Evolutionary conservation across 768 basidiomycete genomes (phyloP).

Genomic region (Boletus rubroflammeus): DNA sequence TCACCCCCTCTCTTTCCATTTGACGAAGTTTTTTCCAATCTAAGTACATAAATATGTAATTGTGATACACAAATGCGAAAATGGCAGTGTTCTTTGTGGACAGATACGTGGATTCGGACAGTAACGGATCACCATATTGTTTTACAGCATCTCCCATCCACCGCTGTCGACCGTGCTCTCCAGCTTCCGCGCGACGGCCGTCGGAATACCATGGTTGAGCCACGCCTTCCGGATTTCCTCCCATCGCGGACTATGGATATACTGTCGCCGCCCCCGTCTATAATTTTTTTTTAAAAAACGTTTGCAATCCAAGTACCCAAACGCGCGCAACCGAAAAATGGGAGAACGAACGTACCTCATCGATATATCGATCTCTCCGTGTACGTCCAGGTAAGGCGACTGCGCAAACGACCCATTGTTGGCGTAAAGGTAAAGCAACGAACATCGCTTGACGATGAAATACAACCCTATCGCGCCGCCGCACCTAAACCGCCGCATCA

Average conservation of each 20-base stretch:
- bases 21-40: background rate
- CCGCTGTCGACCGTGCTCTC: conserved; percentile 85
- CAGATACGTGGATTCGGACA: background rate
- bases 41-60: background rate
- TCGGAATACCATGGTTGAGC: conserved; percentile 88
- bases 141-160: conserved; percentile 86
- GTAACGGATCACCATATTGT: background rate
- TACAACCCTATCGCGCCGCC: conserved; percentile 86
- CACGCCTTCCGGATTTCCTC: conserved; percentile 90
- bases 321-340: background rate
- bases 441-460: conserved; percentile 89
- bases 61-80: background rate
- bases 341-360: conserved; percentile 61
- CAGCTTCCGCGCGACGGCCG: conserved; percentile 81
- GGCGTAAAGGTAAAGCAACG: conserved; percentile 84
- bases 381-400: conserved; percentile 90
- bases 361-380: conserved; percentile 89
- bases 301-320: background rate
- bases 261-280: conserved; percentile 88
- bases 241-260: conserved; percentile 78
- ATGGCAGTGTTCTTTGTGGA: background rate
- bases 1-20: background rate
- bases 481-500: conserved; percentile 50
- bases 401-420: conserved; percentile 84
- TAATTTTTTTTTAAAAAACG: conserved; percentile 33